Base-by-base conservation (phyloP, 352 stramenopile genomes). In the Phytophthora tubulina region DNA sequence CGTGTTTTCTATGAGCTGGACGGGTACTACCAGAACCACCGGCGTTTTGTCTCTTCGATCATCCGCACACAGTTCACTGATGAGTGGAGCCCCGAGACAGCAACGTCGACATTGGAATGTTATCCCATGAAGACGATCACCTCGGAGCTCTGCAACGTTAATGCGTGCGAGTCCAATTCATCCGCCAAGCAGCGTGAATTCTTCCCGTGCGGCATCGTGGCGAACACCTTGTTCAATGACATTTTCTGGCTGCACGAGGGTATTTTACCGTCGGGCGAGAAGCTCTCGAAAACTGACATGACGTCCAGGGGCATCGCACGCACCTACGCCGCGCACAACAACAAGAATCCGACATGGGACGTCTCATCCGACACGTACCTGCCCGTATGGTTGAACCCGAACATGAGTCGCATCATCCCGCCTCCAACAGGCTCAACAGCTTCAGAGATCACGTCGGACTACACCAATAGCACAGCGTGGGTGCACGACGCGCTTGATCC, bases 151-250 rank as follows among this genome's bases (percentile, higher is more conserved):
- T 94, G 85, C 50, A 58, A 82, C 1, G 75, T 86, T 4, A 68
- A 77, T 8, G 38, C 35, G 2, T 92, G 86, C 56, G 71, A 82
- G 8, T 31, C 59, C 9, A 50, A 8, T 3, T 51, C 63, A 0
- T 49, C 57, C 8, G 67, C 75, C 49, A 76, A 57, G 35, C 75
- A 80, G 17, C 81, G 85, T 32, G 71, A 82, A 45, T 50, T 82
- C 8, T 94, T 93, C 32, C 86, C 86, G 13, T 94, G 86, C 45
- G 86, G 86, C 39, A 89, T 94, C 35, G 85, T 92, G 15, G 83
- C 85, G 0, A 94, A 90, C 74, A 93, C 83, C 49, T 86, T 94
- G 82, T 94, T 94, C 58, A 94, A 93, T 68, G 86, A 94, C 74
- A 94, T 94, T 56, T 92, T 93, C 67, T 94, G 86, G 85, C 78